phyloP scores from a whole-genome alignment of 257 asterid genomes.

The Mitragyna speciosa region DNA sequence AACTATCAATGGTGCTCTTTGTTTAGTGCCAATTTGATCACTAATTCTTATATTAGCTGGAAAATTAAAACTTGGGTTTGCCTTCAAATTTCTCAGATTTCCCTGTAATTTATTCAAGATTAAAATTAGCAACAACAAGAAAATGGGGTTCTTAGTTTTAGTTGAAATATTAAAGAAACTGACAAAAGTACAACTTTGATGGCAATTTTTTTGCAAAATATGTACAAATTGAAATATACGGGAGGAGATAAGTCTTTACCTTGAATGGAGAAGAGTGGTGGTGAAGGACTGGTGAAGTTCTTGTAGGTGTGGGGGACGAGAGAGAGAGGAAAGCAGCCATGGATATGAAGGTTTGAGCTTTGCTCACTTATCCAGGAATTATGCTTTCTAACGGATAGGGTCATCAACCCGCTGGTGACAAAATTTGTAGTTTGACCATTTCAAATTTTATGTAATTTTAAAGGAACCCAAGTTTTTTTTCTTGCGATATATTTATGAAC shows the following conservation, averaged over 20 bases:
- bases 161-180: background rate
- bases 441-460: background rate
- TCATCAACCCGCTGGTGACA: background rate
- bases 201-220: background rate
- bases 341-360: conserved; percentile 13
- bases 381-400: conserved; percentile 25
- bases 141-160: background rate
- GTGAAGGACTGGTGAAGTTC: conserved; percentile 28
- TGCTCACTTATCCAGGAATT: conserved; percentile 1
- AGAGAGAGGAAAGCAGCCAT: conserved; percentile 70
- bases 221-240: background rate
- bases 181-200: background rate
- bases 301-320: conserved; percentile 33
- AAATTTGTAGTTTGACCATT: conserved; percentile 9
- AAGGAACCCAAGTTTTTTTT: background rate
- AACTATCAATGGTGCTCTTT: conserved; percentile 33
- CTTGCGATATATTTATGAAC: too few relatives aligned
- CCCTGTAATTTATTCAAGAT: conserved; percentile 46
- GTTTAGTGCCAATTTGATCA: conserved; percentile 19
- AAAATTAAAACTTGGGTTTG: conserved; percentile 36
- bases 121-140: conserved; percentile 10
- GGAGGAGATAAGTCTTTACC: conserved; percentile 33
- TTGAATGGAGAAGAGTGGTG: conserved; percentile 50
- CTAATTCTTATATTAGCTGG: conserved; percentile 35
- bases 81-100: conserved; percentile 45